These are phyloP conservation scores for Pichia sporocuriosa DNA, from an alignment of 805 yeast species.

Conservation along the genomic window DNA sequence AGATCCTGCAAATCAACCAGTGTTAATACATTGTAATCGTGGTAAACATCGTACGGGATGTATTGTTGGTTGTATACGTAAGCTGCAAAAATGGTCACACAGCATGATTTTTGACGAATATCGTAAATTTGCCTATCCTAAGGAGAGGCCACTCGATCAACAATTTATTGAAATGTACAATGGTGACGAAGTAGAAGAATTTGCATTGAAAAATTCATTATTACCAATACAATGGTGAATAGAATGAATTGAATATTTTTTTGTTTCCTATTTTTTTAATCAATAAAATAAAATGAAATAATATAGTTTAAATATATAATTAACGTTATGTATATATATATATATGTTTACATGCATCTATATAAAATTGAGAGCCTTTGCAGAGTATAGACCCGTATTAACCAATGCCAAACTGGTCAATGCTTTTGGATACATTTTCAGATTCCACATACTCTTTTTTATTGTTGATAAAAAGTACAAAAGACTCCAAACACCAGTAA, in stretches of 20 bases:
- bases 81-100: constrained; percentile 86
- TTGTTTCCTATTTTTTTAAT: too few species aligned
- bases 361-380: constrained; percentile 27
- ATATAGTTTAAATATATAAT: background rate
- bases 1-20: constrained; percentile 84
- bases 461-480: constrained; percentile 71
- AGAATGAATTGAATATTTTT: too few species aligned
- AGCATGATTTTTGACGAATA: constrained; percentile 95
- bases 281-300: background rate
- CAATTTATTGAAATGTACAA: constrained; percentile 90
- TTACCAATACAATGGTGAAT: constrained; percentile 62
- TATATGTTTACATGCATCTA: background rate
- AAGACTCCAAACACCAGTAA: constrained; percentile 73
- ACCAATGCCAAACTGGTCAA: constrained; percentile 52
- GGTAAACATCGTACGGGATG: constrained; percentile 98
- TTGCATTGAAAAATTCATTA: constrained; percentile 48
- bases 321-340: background rate
- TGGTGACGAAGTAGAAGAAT: constrained; percentile 49
- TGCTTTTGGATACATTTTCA: constrained; percentile 55
- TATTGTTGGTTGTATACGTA: constrained; percentile 83
- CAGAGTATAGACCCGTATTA: constrained; percentile 64
- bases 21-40: constrained; percentile 88
- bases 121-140: constrained; percentile 89
- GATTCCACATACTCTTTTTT: constrained; percentile 44
- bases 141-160: constrained; percentile 91